Base-by-base conservation (phyloP, 2,329 filamentous ascomycete species). In the Epichloe baconii region DNA sequence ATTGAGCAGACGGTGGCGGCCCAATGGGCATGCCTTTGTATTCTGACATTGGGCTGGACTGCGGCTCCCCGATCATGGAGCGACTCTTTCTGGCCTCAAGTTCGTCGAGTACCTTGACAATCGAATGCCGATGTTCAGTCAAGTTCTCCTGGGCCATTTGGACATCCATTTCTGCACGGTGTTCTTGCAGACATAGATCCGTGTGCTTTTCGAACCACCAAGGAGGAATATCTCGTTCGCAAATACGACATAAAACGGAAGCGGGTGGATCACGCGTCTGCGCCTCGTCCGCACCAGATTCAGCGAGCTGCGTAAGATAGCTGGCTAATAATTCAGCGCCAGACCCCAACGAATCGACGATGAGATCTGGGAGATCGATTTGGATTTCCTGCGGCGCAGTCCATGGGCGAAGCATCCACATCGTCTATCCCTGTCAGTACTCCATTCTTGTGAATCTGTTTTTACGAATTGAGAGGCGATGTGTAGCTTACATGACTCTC, bases 191-290 rank as follows among this genome's bases (percentile, higher is more conserved):
- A 63, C 93, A 98, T 19, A 97, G 73, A 61, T 98, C 94, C 2
- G 91, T 95, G 65, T 98, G 93, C 67, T 97, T 98, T 69, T 98
- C 93, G 60, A 98, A 98, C 94, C 93, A 98, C 93, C 93, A 98
- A 0, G 91, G 89, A 4, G 88, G 88, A 54, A 98, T 97, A 55
- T 96, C 88, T 50, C 93, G 87, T 65, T 98, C 93, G 66, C 93
- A 98, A 51, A 98, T 97, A 49, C 93, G 88, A 67, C 93, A 98
- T 15, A 98, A 78, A 4, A 97, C 85, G 0, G 89, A 88, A 0
- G 91, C 89, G 3, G 88, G 88, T 5, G 88, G 88, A 10, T 88
- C 83, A 64, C 90, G 83, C 61, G 84, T 81, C 47, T 79, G 79
- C 19, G 86, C 82, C 55, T 86, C 88, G 41, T 86, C 85, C 31